Base-by-base conservation (phyloP, 192 early-diverging fungal genomes). In the Dissophora ornata region DNA sequence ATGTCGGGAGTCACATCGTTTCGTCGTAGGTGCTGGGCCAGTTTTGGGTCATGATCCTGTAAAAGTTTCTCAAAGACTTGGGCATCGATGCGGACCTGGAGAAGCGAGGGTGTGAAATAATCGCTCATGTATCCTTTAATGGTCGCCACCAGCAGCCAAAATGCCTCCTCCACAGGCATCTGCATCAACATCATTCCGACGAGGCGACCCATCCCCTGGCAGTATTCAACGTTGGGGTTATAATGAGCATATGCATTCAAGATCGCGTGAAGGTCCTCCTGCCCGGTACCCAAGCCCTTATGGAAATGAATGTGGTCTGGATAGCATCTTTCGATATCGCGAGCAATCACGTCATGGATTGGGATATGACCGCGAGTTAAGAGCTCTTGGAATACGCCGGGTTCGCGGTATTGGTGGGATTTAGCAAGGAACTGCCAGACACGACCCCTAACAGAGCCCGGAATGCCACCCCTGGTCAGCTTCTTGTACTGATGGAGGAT, bases 151-250 rank as follows among this genome's bases (percentile, higher is more conserved):
- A 97, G 80, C 40, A 92, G 68, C 95, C 95, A 98, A 79, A 98
- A 98, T 1, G 92, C 84, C 36, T 94, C 93, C 86, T 98, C 94
- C 25, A 90, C 83, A 16, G 87, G 79, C 84, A 95, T 88, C 4
- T 92, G 85, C 86, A 97, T 97, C 55, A 98, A 71, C 80, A 97
- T 90, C 82, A 95, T 88, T 0, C 96, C 96, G 6, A 90, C 97
- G 42, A 98, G 69, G 51, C 95, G 87, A 7, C 95, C 94, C 96
- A 97, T 97, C 3, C 97, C 97, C 67, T 97, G 97, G 71, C 96
- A 97, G 82, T 98, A 98, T 25, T 95, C 97, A 5, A 98, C 79
- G 29, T 80, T 70, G 8, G 86, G 85, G 62, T 98, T 94, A 81
- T 95, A 92, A 26, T 94, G 88, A 11, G 96, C 93, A 67, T 96